These are phyloP conservation scores for Vitis cinerea DNA, from an alignment of 164 flowering plant species.

Conservation along the genomic window DNA sequence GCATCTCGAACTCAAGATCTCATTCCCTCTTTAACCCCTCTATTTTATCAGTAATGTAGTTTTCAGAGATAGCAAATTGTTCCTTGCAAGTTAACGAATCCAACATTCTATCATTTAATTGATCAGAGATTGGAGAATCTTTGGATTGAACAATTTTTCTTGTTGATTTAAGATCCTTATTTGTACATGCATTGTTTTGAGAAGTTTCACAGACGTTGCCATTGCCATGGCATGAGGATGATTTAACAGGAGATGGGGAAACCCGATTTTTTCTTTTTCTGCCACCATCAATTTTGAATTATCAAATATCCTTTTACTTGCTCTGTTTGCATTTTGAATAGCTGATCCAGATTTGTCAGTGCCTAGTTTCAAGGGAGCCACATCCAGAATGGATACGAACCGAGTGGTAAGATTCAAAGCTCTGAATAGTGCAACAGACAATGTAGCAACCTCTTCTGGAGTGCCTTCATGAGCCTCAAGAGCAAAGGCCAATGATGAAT, in stretches of 20 bases:
- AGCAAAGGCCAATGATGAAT: conserved; percentile 51
- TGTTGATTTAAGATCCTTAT: conserved; percentile 14
- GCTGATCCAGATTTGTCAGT: conserved; percentile 35
- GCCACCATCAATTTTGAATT: conserved; percentile 67
- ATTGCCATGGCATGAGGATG: conserved; percentile 16
- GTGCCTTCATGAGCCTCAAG: conserved; percentile 74
- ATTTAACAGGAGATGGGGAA: conserved; percentile 24
- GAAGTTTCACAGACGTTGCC: conserved; percentile 23
- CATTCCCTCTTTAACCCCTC: conserved; percentile 66
- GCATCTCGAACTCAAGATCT: conserved; percentile 88
- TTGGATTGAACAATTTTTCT: conserved; percentile 6
- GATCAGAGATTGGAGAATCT: conserved; percentile 16
- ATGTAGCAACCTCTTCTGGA: conserved; percentile 68
- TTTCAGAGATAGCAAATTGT: conserved; percentile 24
- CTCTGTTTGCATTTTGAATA: conserved; percentile 26
- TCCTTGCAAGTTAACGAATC: conserved; percentile 18
- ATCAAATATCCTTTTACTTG: conserved; percentile 40
- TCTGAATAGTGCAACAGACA: conserved; percentile 22
- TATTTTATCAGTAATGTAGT: conserved; percentile 16
- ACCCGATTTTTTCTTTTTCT: conserved; percentile 16
- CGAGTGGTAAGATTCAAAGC: too few species aligned
- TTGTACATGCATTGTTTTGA: conserved; percentile 12
- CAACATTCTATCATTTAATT: conserved; percentile 15
- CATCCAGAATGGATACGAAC: conserved; percentile 65
- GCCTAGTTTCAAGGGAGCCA: conserved; percentile 69